Percentiles rank a stretch among this genome's conserved stretches.
Conservation (phyloP, 306 rosid species). For the Ormosia semicastrata region DNA sequence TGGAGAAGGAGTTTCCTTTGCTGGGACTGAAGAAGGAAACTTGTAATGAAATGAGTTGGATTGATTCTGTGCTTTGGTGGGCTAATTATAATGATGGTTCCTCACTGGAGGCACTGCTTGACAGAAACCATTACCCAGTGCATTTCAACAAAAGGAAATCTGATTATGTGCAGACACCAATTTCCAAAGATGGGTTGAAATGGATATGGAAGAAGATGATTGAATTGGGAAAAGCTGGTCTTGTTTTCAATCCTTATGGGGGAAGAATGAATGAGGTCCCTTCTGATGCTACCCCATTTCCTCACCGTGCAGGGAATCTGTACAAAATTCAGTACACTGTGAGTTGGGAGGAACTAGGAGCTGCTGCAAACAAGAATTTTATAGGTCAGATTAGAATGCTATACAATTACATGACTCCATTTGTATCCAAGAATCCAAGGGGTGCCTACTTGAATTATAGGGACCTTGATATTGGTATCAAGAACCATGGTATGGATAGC, state of each 20-base stretch:
- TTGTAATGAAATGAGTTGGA: slow-evolving; percentile 63
- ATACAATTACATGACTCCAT: slow-evolving; percentile 62
- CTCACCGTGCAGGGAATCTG: slow-evolving; percentile 67
- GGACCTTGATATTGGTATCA: slow-evolving; percentile 76
- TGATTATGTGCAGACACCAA: slow-evolving; percentile 60
- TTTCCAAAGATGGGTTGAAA: slow-evolving; percentile 50
- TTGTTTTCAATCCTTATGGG: slow-evolving; percentile 81
- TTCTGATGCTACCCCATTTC: slow-evolving; percentile 57
- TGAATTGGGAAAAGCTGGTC: slow-evolving; percentile 49
- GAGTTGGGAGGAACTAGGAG: slow-evolving; percentile 47
- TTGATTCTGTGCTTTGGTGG: slow-evolving; percentile 66
- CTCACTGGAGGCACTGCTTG: slow-evolving; percentile 43
- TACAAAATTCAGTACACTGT: slow-evolving; percentile 68
- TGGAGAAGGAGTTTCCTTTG: slow-evolving; percentile 58
- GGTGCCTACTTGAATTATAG: slow-evolving; percentile 68
- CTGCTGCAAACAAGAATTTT: slow-evolving; percentile 20
- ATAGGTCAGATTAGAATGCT: slow-evolving; percentile 45
- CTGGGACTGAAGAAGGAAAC: slow-evolving; percentile 48
- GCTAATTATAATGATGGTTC: slow-evolving; percentile 28
- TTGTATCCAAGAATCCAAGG: slow-evolving; percentile 79
- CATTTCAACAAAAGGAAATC: slow-evolving; percentile 53
- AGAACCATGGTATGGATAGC: slow-evolving; percentile 30
- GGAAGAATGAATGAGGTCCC: slow-evolving; percentile 65
- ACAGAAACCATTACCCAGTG: slow-evolving; percentile 39
- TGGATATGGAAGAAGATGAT: slow-evolving; percentile 52